A percentile compares a stretch with the other conserved stretches of the same genome.
Evolutionary conservation across 495 filamentous ascomycete species (phyloP).

Genomic region (Tuber brumale): DNA sequence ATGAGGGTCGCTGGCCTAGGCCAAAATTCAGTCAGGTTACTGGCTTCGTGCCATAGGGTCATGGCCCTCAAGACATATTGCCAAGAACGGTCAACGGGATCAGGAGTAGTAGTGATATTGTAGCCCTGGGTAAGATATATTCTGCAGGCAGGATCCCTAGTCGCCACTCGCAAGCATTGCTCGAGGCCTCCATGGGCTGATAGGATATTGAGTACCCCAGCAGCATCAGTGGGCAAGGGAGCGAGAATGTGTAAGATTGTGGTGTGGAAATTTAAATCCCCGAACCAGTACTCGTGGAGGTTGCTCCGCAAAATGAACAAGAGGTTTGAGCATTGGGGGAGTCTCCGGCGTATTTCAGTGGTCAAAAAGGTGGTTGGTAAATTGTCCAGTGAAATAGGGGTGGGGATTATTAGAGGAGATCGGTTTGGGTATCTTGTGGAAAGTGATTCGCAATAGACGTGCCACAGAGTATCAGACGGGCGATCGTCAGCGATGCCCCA

Average conservation of each 20-base stretch:
- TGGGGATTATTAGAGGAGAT: not conserved
- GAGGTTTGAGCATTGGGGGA: not conserved
- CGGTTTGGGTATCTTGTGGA: not conserved
- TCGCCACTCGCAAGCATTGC: not conserved
- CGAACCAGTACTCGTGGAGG: not conserved
- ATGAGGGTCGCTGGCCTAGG: not conserved
- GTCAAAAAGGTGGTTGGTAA: not conserved
- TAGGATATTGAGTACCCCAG: not conserved
- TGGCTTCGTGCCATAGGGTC: not conserved
- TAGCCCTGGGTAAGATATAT: not conserved
- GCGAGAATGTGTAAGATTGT: not conserved
- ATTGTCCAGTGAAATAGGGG: not conserved
- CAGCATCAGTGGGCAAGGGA: not conserved
- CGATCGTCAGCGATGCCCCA: not conserved
- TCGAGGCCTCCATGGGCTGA: not conserved
- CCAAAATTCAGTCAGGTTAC: not conserved
- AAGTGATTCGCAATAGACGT: not conserved
- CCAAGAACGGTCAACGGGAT: not conserved
- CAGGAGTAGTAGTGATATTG: not conserved
- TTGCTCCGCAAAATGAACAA: not conserved
- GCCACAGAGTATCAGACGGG: not conserved
- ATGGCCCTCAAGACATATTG: slow-evolving; percentile 1
- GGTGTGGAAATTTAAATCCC: not conserved
- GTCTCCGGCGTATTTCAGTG: not conserved
- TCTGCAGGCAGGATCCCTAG: not conserved